Conservation (phyloP, 1,139 yeast species). For the Debaryomyces subglobosus region DNA sequence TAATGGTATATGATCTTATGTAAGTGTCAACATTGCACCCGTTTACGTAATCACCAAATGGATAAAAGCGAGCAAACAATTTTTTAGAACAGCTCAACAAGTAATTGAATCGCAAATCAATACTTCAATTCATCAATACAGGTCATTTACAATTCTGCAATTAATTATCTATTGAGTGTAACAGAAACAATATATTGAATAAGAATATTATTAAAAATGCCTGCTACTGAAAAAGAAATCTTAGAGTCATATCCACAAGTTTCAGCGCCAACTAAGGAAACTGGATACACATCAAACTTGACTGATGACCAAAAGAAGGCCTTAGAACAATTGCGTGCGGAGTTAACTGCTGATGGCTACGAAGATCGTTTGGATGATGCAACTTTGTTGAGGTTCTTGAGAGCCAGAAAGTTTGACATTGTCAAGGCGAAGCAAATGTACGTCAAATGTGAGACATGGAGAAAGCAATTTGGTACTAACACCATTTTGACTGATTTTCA, state of each 20-base stretch:
- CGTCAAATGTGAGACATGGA: constrained; percentile 87
- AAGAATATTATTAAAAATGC: constrained; percentile 6
- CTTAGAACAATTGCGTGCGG: constrained; percentile 59
- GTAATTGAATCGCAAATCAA: background rate
- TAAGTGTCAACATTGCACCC: background rate
- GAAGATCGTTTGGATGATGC: constrained; percentile 83
- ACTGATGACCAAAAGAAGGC: constrained; percentile 67
- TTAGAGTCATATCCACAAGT: constrained; percentile 68
- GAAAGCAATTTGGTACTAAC: constrained; percentile 82
- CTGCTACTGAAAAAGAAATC: constrained; percentile 29
- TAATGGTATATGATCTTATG: background rate
- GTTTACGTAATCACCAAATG: constrained; percentile 9
- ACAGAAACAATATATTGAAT: background rate
- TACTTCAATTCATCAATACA: background rate
- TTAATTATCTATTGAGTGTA: background rate
- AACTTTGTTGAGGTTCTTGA: constrained; percentile 82
- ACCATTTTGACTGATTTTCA: constrained; percentile 85
- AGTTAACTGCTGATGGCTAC: constrained; percentile 66
- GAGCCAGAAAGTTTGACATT: constrained; percentile 94
- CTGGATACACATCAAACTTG: constrained; percentile 85
- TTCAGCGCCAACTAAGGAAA: constrained; percentile 57
- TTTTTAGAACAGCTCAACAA: constrained; percentile 5
- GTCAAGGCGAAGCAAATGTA: constrained; percentile 81
- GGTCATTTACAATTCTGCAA: background rate
- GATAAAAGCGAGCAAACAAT: constrained; percentile 6